These are phyloP conservation scores for Entamoeba nuttalli DNA, from an alignment of 208 protist genomes.

Conservation along the genomic window DNA sequence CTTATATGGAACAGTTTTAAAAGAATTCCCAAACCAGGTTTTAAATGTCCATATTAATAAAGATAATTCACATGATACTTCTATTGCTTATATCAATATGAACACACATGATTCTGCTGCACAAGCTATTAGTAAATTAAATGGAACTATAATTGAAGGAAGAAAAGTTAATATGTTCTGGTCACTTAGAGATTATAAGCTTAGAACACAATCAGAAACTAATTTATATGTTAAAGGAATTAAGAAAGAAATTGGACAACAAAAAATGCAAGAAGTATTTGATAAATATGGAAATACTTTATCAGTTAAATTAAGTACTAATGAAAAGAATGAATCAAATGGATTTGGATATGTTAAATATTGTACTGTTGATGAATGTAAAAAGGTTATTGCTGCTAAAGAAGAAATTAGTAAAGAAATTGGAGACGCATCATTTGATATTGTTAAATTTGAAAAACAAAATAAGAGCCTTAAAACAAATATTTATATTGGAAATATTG, in stretches of 20 bases:
- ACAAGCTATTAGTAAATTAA: not conserved
- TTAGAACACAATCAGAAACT: not conserved
- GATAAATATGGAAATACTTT: not conserved
- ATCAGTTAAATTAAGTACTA: not conserved
- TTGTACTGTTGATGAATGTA: not conserved
- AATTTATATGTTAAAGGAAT: not conserved
- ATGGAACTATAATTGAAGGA: not conserved
- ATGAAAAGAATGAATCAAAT: not conserved
- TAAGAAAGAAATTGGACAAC: not conserved
- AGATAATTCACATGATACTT: not conserved
- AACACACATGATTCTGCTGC: not conserved
- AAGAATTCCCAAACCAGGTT: not conserved
- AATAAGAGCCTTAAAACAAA: not conserved
- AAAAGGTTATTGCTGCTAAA: not conserved
- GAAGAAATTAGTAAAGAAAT: not conserved
- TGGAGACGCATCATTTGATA: not conserved
- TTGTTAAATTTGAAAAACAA: not conserved
- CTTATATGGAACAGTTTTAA: not conserved
- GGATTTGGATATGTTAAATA: not conserved
- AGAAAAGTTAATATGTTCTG: not conserved
- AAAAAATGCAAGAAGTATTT: not conserved
- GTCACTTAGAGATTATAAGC: not conserved
- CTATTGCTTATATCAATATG: not conserved
- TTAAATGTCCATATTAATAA: not conserved
- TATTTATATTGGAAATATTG: not conserved